These are phyloP conservation scores for Rhodomyrtus tomentosa DNA, from an alignment of 345 rosid genomes.

Conservation along the genomic window DNA sequence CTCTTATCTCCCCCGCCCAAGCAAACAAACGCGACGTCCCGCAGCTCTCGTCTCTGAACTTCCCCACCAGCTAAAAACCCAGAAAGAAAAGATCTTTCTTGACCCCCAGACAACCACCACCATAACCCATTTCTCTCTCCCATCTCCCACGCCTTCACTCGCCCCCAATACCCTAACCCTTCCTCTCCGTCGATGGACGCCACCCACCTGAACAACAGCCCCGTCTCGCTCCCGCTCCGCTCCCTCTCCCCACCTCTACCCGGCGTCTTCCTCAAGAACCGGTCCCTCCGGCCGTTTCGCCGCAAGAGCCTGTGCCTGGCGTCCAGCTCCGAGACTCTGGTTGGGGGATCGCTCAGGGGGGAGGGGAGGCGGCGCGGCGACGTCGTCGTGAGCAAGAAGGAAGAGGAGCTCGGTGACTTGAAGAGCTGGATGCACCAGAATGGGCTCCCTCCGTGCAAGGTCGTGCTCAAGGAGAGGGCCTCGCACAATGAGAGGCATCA, in stretches of 20 bases:
- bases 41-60: neutral
- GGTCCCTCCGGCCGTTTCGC: slow-evolving; percentile 12
- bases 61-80: neutral
- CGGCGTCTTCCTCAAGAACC: neutral
- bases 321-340: slow-evolving; percentile 55
- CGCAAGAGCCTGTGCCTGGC: slow-evolving; percentile 23
- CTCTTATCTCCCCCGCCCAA: neutral
- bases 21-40: too few relatives aligned
- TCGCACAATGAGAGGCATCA: slow-evolving; percentile 50
- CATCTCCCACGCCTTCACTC: neutral
- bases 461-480: slow-evolving; percentile 63
- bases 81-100: neutral
- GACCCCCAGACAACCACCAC: neutral
- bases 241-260: neutral
- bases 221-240: slow-evolving; percentile 30
- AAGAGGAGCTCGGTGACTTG: slow-evolving; percentile 45
- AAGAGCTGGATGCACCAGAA: slow-evolving; percentile 90
- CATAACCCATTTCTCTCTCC: neutral
- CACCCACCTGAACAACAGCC: slow-evolving; percentile 25
- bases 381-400: slow-evolving; percentile 34
- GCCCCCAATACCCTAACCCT: neutral
- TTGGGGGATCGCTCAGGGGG: slow-evolving; percentile 37
- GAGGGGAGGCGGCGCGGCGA: slow-evolving; percentile 16
- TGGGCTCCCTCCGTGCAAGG: slow-evolving; percentile 85
- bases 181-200: slow-evolving; percentile 16